These are phyloP conservation scores for Trypanosoma melophagium DNA, from an alignment of 208 protist genomes.

Conservation along the genomic window DNA sequence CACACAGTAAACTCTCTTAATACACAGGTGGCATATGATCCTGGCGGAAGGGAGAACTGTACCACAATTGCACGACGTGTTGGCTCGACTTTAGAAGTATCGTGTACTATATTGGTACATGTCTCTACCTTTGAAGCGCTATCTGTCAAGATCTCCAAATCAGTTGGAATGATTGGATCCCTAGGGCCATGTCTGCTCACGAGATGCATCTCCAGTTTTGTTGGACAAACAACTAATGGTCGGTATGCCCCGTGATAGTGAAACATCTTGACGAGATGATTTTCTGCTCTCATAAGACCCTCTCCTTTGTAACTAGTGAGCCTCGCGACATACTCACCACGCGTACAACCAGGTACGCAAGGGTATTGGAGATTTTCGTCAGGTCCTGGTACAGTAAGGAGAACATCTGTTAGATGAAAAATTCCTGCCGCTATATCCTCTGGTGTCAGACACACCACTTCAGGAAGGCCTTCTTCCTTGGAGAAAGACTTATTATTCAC, in stretches of 20 bases:
- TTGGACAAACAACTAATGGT: slow-evolving; percentile 51
- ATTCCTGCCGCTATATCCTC: slow-evolving; percentile 51
- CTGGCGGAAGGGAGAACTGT: slow-evolving; percentile 78
- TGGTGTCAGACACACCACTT: slow-evolving; percentile 50
- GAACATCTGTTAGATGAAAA: slow-evolving; percentile 83
- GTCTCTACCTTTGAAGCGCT: not conserved
- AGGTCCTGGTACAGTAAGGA: slow-evolving; percentile 90
- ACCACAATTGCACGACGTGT: slow-evolving; percentile 40
- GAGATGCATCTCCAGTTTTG: slow-evolving; percentile 36
- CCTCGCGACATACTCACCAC: slow-evolving; percentile 48
- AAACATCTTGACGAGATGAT: slow-evolving; percentile 73
- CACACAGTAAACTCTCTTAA: slow-evolving; percentile 73
- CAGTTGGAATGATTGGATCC: slow-evolving; percentile 59
- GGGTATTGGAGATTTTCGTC: slow-evolving; percentile 80
- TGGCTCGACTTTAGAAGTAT: not conserved
- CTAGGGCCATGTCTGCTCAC: slow-evolving; percentile 33
- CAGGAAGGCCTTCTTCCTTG: slow-evolving; percentile 36
- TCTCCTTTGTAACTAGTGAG: slow-evolving; percentile 35
- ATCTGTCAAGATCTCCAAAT: slow-evolving; percentile 44
- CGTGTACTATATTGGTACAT: not conserved
- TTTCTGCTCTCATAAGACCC: slow-evolving; percentile 28
- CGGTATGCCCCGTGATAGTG: slow-evolving; percentile 91
- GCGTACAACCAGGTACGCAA: slow-evolving; percentile 34
- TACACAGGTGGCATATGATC: slow-evolving; percentile 85
- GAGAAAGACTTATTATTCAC: not conserved